Evolutionary conservation across 495 filamentous ascomycete species (phyloP), one percentile per base, ranked within the genome.

Genomic region (Penicillium bovifimosum): DNA sequence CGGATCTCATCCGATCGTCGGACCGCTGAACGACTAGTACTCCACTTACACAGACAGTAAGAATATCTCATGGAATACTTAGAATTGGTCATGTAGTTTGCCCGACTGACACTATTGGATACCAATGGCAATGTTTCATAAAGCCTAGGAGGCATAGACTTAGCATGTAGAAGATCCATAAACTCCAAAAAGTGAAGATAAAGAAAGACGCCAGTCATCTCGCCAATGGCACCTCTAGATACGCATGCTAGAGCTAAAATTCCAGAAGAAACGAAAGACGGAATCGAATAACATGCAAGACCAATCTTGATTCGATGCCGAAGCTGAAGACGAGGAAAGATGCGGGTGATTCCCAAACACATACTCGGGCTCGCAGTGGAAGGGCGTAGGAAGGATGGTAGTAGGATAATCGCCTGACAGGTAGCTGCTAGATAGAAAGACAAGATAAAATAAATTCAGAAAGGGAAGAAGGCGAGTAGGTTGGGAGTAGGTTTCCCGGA

Each of bases 1-100:
- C 46, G 59, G 53, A 49, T 57, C 27, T 45, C 57, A 44, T 59
- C 66, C 60, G 60, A 60, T 62, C 58, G 59, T 70, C 69, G 69
- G 69, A 63, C 61, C 46, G 52, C 4, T 24, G n/a, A 24, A 24
- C 20, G 20, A 24, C 20, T 24, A 2, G 2, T 24, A 24, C 20
- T 24, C 20, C 20, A 2, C 20, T n/a, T n/a, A n/a, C n/a, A n/a
- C n/a, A n/a, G n/a, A n/a, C n/a, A n/a, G n/a, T n/a, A 24, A 24
- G 2, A 24, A 2, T 4, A 24, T 24, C 20, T 24, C 20, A 24
- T 24, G 20, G 4, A 24, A 24, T 4, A 24, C 20, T 24, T 24
- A 4, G 20, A 24, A 24, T 24, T 24, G 4, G 20, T 24, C 20
- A 24, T 24, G n/a, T n/a, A n/a, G n/a, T n/a, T n/a, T n/a, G n/a